phyloP scores from a whole-genome alignment of 2,329 filamentous ascomycete species.

The Alternaria sp. region DNA sequence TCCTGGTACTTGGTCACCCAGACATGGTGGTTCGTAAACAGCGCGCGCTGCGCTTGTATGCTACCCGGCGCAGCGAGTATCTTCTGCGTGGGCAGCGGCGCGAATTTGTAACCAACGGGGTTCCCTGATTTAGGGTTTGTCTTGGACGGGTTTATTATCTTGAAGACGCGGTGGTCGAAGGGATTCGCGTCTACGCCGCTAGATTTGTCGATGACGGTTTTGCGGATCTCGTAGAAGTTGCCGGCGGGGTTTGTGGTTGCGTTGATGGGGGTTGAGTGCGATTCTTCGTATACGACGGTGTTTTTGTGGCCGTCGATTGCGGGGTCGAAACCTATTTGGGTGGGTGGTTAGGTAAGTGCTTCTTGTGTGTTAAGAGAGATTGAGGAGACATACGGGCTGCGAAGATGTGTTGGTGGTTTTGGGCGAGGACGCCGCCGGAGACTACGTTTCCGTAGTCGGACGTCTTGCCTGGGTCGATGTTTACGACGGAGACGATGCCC shows the following conservation, averaged over 20 bases:
- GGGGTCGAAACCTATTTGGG: slow-evolving; percentile 64
- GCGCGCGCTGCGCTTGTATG: slow-evolving; percentile 54
- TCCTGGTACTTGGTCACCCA: slow-evolving; percentile 63
- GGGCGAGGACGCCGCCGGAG: slow-evolving; percentile 67
- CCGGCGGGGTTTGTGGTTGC: slow-evolving; percentile 65
- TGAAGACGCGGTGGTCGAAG: slow-evolving; percentile 60
- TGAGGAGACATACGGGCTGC: slow-evolving; percentile 24
- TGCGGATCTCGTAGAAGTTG: slow-evolving; percentile 64
- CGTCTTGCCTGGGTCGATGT: slow-evolving; percentile 64
- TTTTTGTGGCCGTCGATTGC: slow-evolving; percentile 65
- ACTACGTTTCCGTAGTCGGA: slow-evolving; percentile 67
- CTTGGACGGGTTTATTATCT: slow-evolving; percentile 58
- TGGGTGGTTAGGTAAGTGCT: not conserved
- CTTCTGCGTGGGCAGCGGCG: slow-evolving; percentile 57
- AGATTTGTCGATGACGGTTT: slow-evolving; percentile 56
- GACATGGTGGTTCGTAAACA: slow-evolving; percentile 59
- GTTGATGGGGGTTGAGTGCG: slow-evolving; percentile 57
- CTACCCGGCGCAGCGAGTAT: slow-evolving; percentile 55
- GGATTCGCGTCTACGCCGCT: slow-evolving; percentile 62
- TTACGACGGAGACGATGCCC: slow-evolving; percentile 68
- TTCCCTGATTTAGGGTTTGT: slow-evolving; percentile 55
- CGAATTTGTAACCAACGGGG: slow-evolving; percentile 57
- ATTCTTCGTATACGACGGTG: slow-evolving; percentile 62
- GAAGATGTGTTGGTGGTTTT: slow-evolving; percentile 76
- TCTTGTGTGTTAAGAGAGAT: not conserved